Evolutionary conservation across 345 rosid species (phyloP), one percentile per base, ranked within the genome.

Genomic region (Dovyalis caffra): DNA sequence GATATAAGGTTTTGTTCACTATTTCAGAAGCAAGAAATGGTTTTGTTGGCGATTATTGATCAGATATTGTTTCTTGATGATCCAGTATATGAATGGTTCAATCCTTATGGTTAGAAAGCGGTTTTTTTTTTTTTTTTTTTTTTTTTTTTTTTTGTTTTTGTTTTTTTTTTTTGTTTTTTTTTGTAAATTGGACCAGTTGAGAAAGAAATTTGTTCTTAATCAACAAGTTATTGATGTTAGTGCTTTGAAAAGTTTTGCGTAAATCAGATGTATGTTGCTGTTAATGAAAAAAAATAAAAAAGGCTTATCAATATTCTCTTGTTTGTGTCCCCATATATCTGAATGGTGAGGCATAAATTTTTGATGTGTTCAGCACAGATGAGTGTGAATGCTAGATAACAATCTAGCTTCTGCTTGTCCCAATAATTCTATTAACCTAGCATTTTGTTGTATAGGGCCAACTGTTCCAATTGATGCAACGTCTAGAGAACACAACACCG

Each of bases 391-490:
- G 38, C 68, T 73, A 47, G 32, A 58, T 57, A 25, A 37, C 23
- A 57, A 26, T 25, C 64, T 33, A 53, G 14, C 5, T 37, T 65
- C 37, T 43, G 72, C 56, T 37, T 77, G 29, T 74, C 45, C 14
- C 71, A 65, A 35, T 75, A 28, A 33, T 32, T 73, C 69, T 65
- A 23, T 62, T 75, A 21, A 58, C 28, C 43, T 21, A 8, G 8
- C n/a, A 18, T 58, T 61, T 31, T 65, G 73, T 18, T 82, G 72
- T 77, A 40, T 76, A 95, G 99, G 72, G 95, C 77, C 99, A 95
- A 88, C 93, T 95, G 68, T 95, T 95, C 84, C 98, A 89, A 76
- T 75, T 95, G 88, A 91, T 95, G 99, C 92, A 93, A 79, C 98
- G 97, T 66, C 82, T 95, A 45, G 99, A 91, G 74, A 91, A 65